Base-by-base conservation (phyloP, 441 rosid species). In the Flueggea neowawraea region DNA sequence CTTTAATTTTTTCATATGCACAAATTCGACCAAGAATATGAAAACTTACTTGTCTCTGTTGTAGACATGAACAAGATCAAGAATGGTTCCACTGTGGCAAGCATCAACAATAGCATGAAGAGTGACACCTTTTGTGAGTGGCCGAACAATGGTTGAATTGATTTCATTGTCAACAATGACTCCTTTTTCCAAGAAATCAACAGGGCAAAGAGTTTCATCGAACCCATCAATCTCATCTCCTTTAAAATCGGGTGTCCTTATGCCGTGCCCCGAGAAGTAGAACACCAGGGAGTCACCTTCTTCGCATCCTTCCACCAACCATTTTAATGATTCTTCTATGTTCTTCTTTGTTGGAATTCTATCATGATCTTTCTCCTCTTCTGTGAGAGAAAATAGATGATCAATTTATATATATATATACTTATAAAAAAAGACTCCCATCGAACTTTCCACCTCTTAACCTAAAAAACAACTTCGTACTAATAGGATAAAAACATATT, bases 21-120 rank as follows among this genome's bases (percentile, higher is more conserved):
- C n/a, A n/a, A n/a, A n/a, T n/a, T n/a, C n/a, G n/a, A n/a, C n/a
- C n/a, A n/a, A n/a, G n/a, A n/a, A n/a, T n/a, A n/a, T n/a, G n/a
- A n/a, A n/a, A n/a, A n/a, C n/a, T 73, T 62, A 80, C 87, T 2
- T 4, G 8, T 60, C 3, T 55, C 6, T 58, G 62, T 76, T 58
- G 69, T 84, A 84, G 0, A 73, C 68, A 52, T 51, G 50, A 9
- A 67, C 49, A 3, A 85, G 79, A 71, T 82, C 87, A 16, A 82
- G 82, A 51, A 85, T 49, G 43, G 85, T 85, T 58, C 90, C 90
- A 33, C 90, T 82, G 39, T 85, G 85, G 54, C 87, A 85, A 65
- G 87, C 80, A 71, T 85, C 90, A 32, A 85, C 66, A 52, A 85
- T 72, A 16, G 85, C 85, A 57, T 85, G 84, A 54, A 85, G 85